These are phyloP conservation scores for Blepharisma stoltei DNA, from an alignment of 73 alveolate genomes.

Conservation along the genomic window DNA sequence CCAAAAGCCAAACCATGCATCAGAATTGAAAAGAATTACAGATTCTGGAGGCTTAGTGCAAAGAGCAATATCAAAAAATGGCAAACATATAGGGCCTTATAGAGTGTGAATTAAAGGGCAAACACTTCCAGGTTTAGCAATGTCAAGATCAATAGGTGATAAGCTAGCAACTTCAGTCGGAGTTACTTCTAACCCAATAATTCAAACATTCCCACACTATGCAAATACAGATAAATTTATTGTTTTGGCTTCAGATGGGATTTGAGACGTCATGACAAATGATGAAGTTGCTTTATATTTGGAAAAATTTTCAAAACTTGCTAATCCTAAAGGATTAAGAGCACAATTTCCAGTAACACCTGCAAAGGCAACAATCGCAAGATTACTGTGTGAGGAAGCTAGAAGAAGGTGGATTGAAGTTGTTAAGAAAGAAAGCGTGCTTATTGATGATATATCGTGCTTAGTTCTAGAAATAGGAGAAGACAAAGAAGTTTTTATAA, in stretches of 20 bases:
- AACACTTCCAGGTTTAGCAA: constrained; percentile 43
- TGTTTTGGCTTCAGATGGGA: constrained; percentile 39
- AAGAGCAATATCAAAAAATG: constrained; percentile 31
- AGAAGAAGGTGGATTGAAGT: not conserved
- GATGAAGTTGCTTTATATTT: not conserved
- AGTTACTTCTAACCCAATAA: constrained; percentile 46
- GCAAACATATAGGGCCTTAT: constrained; percentile 36
- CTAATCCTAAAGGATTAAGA: not conserved
- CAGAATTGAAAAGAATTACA: constrained; percentile 39
- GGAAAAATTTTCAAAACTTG: not conserved
- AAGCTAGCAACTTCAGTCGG: constrained; percentile 43
- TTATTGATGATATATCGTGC: constrained; percentile 2
- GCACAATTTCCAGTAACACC: not conserved
- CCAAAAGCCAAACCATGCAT: constrained; percentile 36
- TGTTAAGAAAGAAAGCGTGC: not conserved
- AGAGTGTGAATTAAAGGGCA: constrained; percentile 40
- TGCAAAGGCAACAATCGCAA: not conserved
- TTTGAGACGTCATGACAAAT: constrained; percentile 32
- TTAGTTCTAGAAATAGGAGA: not conserved
- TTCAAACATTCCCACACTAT: constrained; percentile 10
- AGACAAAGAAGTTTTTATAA: not conserved
- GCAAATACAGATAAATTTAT: constrained; percentile 10
- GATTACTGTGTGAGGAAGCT: not conserved
- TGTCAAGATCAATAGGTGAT: constrained; percentile 52
- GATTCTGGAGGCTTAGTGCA: constrained; percentile 40